Evolutionary conservation across 306 rosid genomes (phyloP).

Genomic region (Ceratonia siliqua): DNA sequence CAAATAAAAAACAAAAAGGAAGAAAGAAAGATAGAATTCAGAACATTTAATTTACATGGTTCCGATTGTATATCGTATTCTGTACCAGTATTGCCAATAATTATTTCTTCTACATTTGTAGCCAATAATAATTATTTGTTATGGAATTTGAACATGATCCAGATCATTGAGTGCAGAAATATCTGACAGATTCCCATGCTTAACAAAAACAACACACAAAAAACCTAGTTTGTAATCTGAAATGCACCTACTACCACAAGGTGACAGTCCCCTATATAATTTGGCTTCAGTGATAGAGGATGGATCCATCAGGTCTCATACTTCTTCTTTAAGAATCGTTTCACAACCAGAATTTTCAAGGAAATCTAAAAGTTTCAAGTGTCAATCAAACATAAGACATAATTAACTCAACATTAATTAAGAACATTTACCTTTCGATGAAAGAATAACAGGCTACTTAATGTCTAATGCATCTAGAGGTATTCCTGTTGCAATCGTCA

Average conservation of each 20-base stretch:
- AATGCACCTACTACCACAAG: too few species aligned
- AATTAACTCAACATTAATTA: too few species aligned
- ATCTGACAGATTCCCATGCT: neutral
- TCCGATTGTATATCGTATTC: constrained; percentile 15
- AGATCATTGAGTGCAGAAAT: constrained; percentile 2
- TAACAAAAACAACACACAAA: neutral
- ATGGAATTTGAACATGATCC: neutral
- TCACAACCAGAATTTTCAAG: too few species aligned
- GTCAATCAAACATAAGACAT: too few species aligned
- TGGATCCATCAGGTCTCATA: constrained; percentile 88
- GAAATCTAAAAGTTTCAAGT: too few species aligned
- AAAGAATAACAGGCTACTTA: too few species aligned
- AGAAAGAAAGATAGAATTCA: constrained; percentile 1
- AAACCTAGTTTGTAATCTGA: neutral
- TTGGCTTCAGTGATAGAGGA: constrained; percentile 69
- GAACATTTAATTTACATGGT: constrained; percentile 7
- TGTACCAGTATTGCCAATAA: constrained; percentile 10
- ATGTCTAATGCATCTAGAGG: too few species aligned
- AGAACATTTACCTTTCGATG: too few species aligned
- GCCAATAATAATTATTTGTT: neutral
- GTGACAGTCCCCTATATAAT: too few species aligned
- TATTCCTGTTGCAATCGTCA: too few species aligned
- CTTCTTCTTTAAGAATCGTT: constrained; percentile 98
- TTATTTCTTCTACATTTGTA: constrained; percentile 10
- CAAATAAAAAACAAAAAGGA: neutral